phyloP scores from a whole-genome alignment of 495 filamentous ascomycete genomes.

The Pyronema omphalodes region DNA sequence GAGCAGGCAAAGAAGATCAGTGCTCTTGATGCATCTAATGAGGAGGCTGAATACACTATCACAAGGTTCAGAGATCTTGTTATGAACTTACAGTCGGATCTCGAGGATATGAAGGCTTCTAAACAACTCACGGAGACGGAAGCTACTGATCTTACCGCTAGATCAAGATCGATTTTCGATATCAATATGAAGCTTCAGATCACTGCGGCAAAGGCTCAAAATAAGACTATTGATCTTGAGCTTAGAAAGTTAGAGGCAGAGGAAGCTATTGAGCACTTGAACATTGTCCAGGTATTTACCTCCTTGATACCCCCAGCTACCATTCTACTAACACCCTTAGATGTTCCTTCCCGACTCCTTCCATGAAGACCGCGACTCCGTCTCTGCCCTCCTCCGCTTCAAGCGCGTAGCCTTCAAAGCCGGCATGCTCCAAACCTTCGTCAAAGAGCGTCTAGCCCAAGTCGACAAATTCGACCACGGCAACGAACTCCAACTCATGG shows the following conservation, averaged over 20 bases:
- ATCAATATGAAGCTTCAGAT: slow-evolving; percentile 83
- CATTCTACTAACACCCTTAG: slow-evolving; percentile 21
- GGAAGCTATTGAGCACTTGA: slow-evolving; percentile 72
- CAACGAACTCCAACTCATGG: slow-evolving; percentile 54
- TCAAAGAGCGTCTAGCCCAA: slow-evolving; percentile 54
- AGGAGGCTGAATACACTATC: slow-evolving; percentile 78
- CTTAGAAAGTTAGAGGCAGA: slow-evolving; percentile 72
- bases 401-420: slow-evolving; percentile 82
- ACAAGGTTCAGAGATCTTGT: slow-evolving; percentile 77
- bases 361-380: slow-evolving; percentile 57
- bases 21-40: slow-evolving; percentile 54
- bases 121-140: slow-evolving; percentile 85
- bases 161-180: slow-evolving; percentile 86
- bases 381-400: slow-evolving; percentile 70
- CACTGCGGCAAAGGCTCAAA: slow-evolving; percentile 74
- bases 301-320: background rate
- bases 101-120: slow-evolving; percentile 79
- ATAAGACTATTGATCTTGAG: slow-evolving; percentile 85
- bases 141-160: slow-evolving; percentile 63
- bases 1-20: slow-evolving; percentile 51
- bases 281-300: slow-evolving; percentile 42
- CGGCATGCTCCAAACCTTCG: slow-evolving; percentile 52
- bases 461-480: slow-evolving; percentile 33
- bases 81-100: slow-evolving; percentile 62
- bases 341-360: slow-evolving; percentile 82